A percentile compares a stretch with the other conserved stretches of the same genome.
Conservation (phyloP, 2,329 filamentous ascomycete species). For the Paecilomyces niveus region DNA sequence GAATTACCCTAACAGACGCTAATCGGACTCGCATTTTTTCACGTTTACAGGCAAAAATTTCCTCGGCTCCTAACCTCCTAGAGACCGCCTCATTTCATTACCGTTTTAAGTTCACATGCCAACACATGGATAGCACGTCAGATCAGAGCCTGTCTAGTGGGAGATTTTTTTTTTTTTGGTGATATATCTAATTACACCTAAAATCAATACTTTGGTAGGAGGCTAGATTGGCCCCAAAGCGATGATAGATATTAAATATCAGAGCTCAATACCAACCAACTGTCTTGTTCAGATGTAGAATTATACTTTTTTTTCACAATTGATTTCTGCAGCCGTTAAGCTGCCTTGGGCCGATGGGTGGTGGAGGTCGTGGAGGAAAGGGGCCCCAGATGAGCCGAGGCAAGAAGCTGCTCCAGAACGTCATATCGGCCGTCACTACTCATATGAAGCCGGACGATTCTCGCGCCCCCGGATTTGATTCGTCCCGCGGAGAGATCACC, state of each 20-base stretch:
- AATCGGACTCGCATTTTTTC: not conserved
- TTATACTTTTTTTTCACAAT: too few species aligned
- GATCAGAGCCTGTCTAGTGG: not conserved
- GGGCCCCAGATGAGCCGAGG: not conserved
- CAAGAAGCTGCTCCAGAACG: not conserved
- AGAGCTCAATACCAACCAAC: too few species aligned
- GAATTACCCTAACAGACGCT: not conserved
- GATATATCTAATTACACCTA: too few species aligned
- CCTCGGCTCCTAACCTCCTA: not conserved
- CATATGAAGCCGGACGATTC: not conserved
- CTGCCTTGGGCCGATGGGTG: not conserved
- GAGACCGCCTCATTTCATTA: not conserved
- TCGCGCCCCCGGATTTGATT: not conserved
- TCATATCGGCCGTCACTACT: not conserved
- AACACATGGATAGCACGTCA: not conserved
- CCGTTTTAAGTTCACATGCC: not conserved
- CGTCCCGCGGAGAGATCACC: not conserved
- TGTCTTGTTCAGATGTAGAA: too few species aligned
- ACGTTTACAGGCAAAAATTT: not conserved
- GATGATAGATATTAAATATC: too few species aligned
- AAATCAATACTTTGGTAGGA: too few species aligned
- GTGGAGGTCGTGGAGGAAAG: not conserved
- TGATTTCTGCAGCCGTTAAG: not conserved
- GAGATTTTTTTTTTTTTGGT: too few species aligned
- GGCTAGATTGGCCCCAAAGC: too few species aligned